Percentiles rank a stretch among this genome's conserved stretches.
These are phyloP conservation scores for Polyporus tsugae DNA, from an alignment of 1,284 basidiomycete genomes.

Conservation along the genomic window DNA sequence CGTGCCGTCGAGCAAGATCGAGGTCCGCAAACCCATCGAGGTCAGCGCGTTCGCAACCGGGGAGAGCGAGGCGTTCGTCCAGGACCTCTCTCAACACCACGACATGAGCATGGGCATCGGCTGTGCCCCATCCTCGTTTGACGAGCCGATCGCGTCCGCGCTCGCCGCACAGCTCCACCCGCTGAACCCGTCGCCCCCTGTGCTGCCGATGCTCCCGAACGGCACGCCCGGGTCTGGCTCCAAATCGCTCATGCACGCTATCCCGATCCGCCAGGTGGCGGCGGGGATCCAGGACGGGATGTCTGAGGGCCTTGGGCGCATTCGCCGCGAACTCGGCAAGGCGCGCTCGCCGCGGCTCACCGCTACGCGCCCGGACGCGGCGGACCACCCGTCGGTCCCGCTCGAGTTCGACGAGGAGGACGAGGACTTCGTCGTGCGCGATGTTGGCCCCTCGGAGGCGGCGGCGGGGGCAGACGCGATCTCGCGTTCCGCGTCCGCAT, in stretches of 20 bases:
- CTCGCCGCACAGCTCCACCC: slow-evolving; percentile 71
- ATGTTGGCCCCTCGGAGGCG: not conserved
- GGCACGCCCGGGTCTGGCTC: slow-evolving; percentile 55
- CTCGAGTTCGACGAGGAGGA: slow-evolving; percentile 80
- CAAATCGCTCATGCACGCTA: slow-evolving; percentile 55
- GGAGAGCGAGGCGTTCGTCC: slow-evolving; percentile 59
- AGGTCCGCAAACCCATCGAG: slow-evolving; percentile 77
- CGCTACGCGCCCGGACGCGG: slow-evolving; percentile 29
- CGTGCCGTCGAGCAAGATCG: slow-evolving; percentile 66
- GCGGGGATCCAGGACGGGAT: slow-evolving; percentile 63
- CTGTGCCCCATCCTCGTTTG: slow-evolving; percentile 65
- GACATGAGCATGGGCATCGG: slow-evolving; percentile 45
- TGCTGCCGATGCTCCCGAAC: slow-evolving; percentile 84
- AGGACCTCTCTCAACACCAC: slow-evolving; percentile 48
- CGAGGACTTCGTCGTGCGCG: slow-evolving; percentile 57
- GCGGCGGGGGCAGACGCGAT: slow-evolving; percentile 29
- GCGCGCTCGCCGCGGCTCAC: slow-evolving; percentile 49
- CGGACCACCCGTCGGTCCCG: slow-evolving; percentile 49
- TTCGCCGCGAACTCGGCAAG: slow-evolving; percentile 61
- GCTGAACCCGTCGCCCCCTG: slow-evolving; percentile 51
- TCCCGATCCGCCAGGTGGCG: slow-evolving; percentile 63
- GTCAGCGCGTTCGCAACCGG: slow-evolving; percentile 58
- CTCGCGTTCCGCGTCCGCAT: slow-evolving; percentile 43
- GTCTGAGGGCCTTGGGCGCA: slow-evolving; percentile 60
- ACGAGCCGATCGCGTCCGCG: slow-evolving; percentile 80